These are phyloP conservation scores for Jamesozyma gamospora DNA, from an alignment of 805 yeast species.

Conservation along the genomic window DNA sequence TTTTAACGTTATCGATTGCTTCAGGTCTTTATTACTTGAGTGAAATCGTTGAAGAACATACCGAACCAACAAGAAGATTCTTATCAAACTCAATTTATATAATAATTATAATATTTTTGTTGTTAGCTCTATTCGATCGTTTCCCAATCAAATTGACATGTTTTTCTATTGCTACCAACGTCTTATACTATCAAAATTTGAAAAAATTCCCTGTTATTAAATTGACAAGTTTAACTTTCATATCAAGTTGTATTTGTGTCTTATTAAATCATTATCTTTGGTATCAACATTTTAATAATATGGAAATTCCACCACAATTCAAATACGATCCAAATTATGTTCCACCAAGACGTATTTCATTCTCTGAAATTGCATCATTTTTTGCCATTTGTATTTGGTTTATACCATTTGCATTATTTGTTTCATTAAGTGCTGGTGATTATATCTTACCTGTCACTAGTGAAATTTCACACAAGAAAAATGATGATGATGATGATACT, in stretches of 20 bases:
- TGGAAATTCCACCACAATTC: constrained; percentile 54
- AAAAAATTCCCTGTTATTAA: constrained; percentile 76
- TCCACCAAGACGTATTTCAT: constrained; percentile 65
- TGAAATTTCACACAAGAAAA: constrained; percentile 19
- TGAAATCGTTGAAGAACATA: constrained; percentile 87
- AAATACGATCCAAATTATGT: constrained; percentile 48
- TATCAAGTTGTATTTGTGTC: constrained; percentile 63
- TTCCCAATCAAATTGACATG: constrained; percentile 61
- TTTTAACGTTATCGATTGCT: constrained; percentile 62
- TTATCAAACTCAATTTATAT: constrained; percentile 52
- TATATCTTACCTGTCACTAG: constrained; percentile 58
- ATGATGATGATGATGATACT: constrained; percentile 27
- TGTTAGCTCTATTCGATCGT: constrained; percentile 62
- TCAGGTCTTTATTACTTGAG: constrained; percentile 86
- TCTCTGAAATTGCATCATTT: constrained; percentile 87
- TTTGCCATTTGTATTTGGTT: constrained; percentile 92
- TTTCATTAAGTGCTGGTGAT: constrained; percentile 86
- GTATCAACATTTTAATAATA: constrained; percentile 75
- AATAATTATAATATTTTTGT: constrained; percentile 44
- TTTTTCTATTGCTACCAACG: constrained; percentile 63
- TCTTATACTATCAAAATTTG: constrained; percentile 67
- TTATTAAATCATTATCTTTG: constrained; percentile 76
- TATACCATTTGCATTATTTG: constrained; percentile 85
- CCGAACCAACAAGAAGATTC: constrained; percentile 71
- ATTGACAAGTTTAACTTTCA: constrained; percentile 59